phyloP scores from a whole-genome alignment of 352 stramenopile genomes.

The Phytophthora ramorum region DNA sequence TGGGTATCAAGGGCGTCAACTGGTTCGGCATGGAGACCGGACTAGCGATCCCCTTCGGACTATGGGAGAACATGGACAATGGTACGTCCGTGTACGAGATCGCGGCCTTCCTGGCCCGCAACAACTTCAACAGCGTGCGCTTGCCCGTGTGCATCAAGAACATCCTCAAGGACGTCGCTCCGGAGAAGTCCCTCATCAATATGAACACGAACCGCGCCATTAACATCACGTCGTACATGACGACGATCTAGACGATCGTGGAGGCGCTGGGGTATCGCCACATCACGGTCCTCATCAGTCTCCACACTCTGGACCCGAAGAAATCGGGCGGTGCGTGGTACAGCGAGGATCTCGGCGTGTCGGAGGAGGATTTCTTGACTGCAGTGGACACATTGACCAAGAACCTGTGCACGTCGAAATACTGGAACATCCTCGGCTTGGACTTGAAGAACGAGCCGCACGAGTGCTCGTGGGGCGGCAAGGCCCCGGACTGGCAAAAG shows the following conservation, averaged over 20 bases:
- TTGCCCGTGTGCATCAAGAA: conserved; percentile 65
- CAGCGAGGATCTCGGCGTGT: conserved; percentile 48
- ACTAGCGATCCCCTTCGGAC: conserved; percentile 54
- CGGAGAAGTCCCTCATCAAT: conserved; percentile 59
- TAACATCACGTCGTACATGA: conserved; percentile 67
- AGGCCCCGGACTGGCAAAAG: conserved; percentile 54
- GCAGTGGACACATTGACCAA: conserved; percentile 64
- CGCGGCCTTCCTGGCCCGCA: conserved; percentile 58
- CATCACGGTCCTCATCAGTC: conserved; percentile 70
- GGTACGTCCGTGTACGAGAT: conserved; percentile 78
- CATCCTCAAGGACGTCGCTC: conserved; percentile 49
- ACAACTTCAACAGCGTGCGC: conserved; percentile 76
- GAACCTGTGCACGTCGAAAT: conserved; percentile 53
- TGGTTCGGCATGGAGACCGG: conserved; percentile 83
- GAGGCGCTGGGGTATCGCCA: conserved; percentile 62
- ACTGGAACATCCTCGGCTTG: conserved; percentile 74
- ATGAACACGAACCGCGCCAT: conserved; percentile 66
- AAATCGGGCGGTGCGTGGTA: conserved; percentile 65
- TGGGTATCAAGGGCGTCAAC: conserved; percentile 72
- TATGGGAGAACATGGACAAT: conserved; percentile 81
- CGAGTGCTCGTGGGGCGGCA: conserved; percentile 52
- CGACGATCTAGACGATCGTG: conserved; percentile 56
- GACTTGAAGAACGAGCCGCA: conserved; percentile 77
- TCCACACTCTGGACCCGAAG: conserved; percentile 60
- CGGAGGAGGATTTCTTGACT: conserved; percentile 56